Base-by-base conservation (phyloP, 148 eudicot species). In the Beta vulgaris region DNA sequence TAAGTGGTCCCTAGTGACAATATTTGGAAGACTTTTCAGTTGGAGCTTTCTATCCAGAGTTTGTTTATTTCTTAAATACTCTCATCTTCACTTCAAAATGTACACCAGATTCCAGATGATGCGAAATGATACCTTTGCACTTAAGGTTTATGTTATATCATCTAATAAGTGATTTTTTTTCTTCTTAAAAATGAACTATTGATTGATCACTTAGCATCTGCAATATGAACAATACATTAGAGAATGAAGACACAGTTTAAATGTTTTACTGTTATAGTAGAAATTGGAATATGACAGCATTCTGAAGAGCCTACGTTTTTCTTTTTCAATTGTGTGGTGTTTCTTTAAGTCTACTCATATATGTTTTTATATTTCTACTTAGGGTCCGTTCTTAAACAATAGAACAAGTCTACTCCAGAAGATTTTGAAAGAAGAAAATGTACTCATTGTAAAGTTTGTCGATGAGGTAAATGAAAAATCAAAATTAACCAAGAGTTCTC, bases 341-440 rank as follows among this genome's bases (percentile, higher is more conserved):
- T n/a, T 48, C 2, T 7, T 28, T 14, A 26, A 28, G 19, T 43
- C 28, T 70, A 49, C 31, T 53, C 19, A 71, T 26, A 1, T 19
- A n/a, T 75, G 8, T 39, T 21, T 16, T 53, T 19, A 1, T 31
- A 36, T 59, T 35, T 42, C 62, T 19, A 53, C 26, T 43, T 79
- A 89, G 93, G 97, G 94, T 29, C 95, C 97, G 21, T 86, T 25
- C 81, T 72, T 93, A 36, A 76, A 73, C 63, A 68, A 71, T 53
- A 77, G 85, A 21, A 75, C 80, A 65, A 91, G 88, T 71, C 92
- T 85, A 67, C 71, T 93, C 0, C 96, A 93, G 43, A 87, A 88
- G 77, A 68, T 62, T 23, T 31, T 89, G 10, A 86, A 88, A 51
- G 98, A 93, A 68, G 90, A 89, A 26, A 93, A 91, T 34, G 87